These are phyloP conservation scores for Picea glauca DNA, from an alignment of 75 land plant genomes.

Conservation along the genomic window DNA sequence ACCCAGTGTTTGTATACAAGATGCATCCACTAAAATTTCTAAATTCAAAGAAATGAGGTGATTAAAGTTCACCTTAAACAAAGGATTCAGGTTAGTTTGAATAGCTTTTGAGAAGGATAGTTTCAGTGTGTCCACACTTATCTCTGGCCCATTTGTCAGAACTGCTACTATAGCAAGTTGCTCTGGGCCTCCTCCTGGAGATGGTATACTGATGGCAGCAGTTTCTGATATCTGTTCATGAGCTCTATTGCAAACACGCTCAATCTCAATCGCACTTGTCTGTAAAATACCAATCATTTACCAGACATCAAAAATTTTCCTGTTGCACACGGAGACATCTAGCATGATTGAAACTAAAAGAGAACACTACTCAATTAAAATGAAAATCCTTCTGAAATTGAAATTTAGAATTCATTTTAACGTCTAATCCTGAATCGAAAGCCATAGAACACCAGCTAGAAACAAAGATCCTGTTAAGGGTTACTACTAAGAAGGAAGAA, in stretches of 20 bases:
- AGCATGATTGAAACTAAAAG: neutral
- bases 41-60: no score
- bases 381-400: neutral
- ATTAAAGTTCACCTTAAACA: slow-evolving; percentile 66
- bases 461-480: no score
- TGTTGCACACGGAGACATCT: neutral
- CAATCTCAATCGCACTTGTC: slow-evolving; percentile 93
- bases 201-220: slow-evolving; percentile 68
- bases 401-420: neutral
- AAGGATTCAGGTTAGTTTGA: slow-evolving; percentile 64
- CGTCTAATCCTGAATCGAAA: no score
- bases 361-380: neutral
- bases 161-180: slow-evolving; percentile 66
- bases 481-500: no score
- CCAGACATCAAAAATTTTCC: neutral
- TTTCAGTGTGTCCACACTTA: slow-evolving; percentile 29
- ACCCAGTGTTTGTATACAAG: no score
- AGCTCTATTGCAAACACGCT: slow-evolving; percentile 79
- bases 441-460: no score
- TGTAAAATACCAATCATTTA: slow-evolving; percentile 21
- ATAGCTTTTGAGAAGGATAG: slow-evolving; percentile 49
- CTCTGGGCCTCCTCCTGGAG: slow-evolving; percentile 73
- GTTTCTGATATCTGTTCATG: slow-evolving; percentile 76
- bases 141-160: slow-evolving; percentile 31
- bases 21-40: no score